These are phyloP conservation scores for Stachybotrys chartarum DNA, from an alignment of 2,329 filamentous ascomycete genomes.

Conservation along the genomic window DNA sequence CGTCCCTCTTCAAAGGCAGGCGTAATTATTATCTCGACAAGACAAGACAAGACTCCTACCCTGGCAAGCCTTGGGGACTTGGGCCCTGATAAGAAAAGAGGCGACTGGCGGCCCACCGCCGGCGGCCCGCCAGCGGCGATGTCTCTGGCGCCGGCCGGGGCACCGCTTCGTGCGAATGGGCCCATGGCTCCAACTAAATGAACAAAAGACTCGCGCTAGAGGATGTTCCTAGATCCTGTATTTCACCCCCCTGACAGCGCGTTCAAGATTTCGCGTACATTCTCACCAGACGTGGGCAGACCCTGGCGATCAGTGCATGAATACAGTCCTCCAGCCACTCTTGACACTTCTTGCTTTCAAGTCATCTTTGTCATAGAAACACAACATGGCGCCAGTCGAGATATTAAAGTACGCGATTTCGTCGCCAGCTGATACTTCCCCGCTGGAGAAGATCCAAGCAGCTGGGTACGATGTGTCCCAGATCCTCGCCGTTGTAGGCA, in stretches of 20 bases:
- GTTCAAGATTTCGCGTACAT: no score
- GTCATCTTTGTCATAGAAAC: not conserved
- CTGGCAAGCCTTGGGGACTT: no score
- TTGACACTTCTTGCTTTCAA: no score
- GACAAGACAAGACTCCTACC: no score
- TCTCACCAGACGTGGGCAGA: no score
- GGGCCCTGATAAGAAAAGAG: no score
- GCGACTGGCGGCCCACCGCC: no score
- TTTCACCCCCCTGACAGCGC: no score
- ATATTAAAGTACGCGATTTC: conserved; percentile 4
- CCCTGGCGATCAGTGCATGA: no score
- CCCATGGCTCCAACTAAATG: not conserved
- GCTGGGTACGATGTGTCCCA: conserved; percentile 3
- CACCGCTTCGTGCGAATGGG: not conserved
- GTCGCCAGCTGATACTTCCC: conserved; percentile 2
- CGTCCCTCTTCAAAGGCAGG: no score
- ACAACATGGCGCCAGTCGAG: conserved; percentile 4
- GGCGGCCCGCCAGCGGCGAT: not conserved
- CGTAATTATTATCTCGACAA: no score
- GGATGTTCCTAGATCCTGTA: not conserved
- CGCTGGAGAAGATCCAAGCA: conserved; percentile 1
- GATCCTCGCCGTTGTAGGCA: conserved; percentile 4
- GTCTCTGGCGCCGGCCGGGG: not conserved
- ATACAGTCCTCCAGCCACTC: no score
- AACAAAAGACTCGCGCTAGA: not conserved